Evolutionary conservation across 352 stramenopile species (phyloP).

Genomic region (Phytopythium chamaehyphon): DNA sequence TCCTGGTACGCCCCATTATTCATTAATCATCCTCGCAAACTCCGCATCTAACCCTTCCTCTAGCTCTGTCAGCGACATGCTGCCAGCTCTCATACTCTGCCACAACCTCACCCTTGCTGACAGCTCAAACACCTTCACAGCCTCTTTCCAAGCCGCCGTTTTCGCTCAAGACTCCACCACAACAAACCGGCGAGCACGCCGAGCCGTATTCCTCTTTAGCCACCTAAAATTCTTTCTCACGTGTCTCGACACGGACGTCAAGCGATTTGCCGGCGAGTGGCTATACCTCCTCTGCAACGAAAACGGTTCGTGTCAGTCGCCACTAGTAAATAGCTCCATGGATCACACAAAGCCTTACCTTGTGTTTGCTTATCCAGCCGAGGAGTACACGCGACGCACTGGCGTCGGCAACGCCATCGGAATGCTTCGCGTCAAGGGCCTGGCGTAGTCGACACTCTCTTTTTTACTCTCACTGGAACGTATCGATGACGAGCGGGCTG

Average conservation of each 20-base stretch:
- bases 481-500: constrained; percentile 13
- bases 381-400: constrained; percentile 68
- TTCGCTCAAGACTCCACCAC: constrained; percentile 11
- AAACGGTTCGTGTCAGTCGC: constrained; percentile 42
- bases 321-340: not conserved
- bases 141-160: constrained; percentile 40
- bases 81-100: constrained; percentile 60
- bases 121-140: constrained; percentile 15
- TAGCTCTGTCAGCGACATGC: constrained; percentile 39
- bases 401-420: constrained; percentile 74
- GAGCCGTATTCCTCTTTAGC: constrained; percentile 41
- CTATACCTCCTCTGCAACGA: constrained; percentile 69
- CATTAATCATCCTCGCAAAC: not conserved
- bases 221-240: constrained; percentile 72
- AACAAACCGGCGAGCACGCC: not conserved
- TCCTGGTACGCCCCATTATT: constrained; percentile 24
- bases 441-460: constrained; percentile 24
- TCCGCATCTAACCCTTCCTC: not conserved
- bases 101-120: constrained; percentile 48
- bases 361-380: constrained; percentile 28
- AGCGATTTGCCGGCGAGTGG: constrained; percentile 66
- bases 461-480: constrained; percentile 5
- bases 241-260: constrained; percentile 62
- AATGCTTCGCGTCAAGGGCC: constrained; percentile 58
- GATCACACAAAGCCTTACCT: constrained; percentile 5